Evolutionary conservation across 192 early-diverging fungal species (phyloP), one percentile per base, ranked within the genome.

Genomic region (Coemansia sp.): DNA sequence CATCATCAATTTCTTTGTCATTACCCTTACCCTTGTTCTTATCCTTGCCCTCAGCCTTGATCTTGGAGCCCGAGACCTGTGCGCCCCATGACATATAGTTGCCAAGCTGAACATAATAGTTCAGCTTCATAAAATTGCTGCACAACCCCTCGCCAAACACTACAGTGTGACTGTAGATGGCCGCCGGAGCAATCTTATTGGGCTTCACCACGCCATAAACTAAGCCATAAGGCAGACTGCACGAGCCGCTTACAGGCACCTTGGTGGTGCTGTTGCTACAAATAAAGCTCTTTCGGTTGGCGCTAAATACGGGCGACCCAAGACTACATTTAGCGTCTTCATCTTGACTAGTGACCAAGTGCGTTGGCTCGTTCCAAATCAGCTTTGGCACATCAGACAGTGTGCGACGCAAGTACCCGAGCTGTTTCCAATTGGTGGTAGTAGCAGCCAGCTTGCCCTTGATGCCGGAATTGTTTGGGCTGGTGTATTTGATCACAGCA

Each of bases 21-120:
- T n/a, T n/a, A n/a, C 4, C 31, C 31, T 31, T 31, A 31, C 4
- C 31, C 31, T 31, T 31, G 2, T 31, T 4, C 31, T 31, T 31
- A 3, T 31, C 31, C 31, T 31, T 31, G 31, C 4, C 31, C 1
- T 31, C n/a, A 5, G 36, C 40, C 13, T 36, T 55, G 20, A 20
- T 18, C 35, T 28, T 37, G 21, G 23, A 31, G 20, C 57, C 57
- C 18, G 34, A 40, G 35, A 59, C 51, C 1, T 38, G 53, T 18
- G 70, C 63, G n/a, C 59, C 67, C 77, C 77, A 79, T 11, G 63
- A 64, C 23, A 79, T 36, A 13, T 73, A 79, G 61, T 70, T 79
- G 36, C 40, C 46, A 16, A 79, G 35, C 23, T 67, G 28, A 3
- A 62, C 63, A 39, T 70, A 79, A 38, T 79, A 79, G 57, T 70